A percentile compares a stretch with the other conserved stretches of the same genome.
Evolutionary conservation across 192 early-diverging fungal species (phyloP).

Genomic region (Coemansia sp.): DNA sequence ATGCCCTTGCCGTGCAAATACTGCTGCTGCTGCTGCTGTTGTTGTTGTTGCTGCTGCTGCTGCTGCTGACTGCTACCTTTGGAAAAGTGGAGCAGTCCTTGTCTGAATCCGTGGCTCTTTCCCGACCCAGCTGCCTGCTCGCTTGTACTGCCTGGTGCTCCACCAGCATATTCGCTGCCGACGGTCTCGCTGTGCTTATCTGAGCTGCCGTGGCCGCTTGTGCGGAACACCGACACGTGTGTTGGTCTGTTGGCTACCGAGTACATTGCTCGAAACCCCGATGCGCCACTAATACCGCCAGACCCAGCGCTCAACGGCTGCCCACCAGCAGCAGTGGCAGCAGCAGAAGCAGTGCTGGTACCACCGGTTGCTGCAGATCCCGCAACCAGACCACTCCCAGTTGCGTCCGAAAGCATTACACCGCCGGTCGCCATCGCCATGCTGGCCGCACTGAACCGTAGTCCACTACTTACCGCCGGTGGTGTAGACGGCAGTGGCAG

Average conservation of each 20-base stretch:
- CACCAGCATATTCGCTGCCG: neutral
- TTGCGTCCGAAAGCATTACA: slow-evolving; percentile 28
- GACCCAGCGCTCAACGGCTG: neutral
- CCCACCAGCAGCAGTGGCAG: neutral
- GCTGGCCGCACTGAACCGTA: slow-evolving; percentile 30
- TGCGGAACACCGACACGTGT: slow-evolving; percentile 24
- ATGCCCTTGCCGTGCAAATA: slow-evolving; percentile 62
- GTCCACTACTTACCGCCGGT: neutral
- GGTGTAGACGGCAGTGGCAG: slow-evolving; percentile 1
- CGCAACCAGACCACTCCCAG: neutral
- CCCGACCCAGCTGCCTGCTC: slow-evolving; percentile 15
- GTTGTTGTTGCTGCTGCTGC: neutral
- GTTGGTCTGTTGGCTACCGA: slow-evolving; percentile 38
- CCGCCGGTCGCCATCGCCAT: slow-evolving; percentile 34
- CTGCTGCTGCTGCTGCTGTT: neutral
- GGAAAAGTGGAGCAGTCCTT: slow-evolving; percentile 18
- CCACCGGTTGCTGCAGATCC: neutral
- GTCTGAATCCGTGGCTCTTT: slow-evolving; percentile 24
- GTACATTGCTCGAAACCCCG: slow-evolving; percentile 1
- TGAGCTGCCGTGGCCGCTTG: neutral
- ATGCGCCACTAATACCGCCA: neutral
- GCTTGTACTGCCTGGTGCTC: slow-evolving; percentile 6
- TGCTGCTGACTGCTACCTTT: neutral
- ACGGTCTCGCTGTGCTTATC: neutral
- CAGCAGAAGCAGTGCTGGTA: no score